Conservation (phyloP, 2,329 filamentous ascomycete genomes). For the Anthostomella pinea region DNA sequence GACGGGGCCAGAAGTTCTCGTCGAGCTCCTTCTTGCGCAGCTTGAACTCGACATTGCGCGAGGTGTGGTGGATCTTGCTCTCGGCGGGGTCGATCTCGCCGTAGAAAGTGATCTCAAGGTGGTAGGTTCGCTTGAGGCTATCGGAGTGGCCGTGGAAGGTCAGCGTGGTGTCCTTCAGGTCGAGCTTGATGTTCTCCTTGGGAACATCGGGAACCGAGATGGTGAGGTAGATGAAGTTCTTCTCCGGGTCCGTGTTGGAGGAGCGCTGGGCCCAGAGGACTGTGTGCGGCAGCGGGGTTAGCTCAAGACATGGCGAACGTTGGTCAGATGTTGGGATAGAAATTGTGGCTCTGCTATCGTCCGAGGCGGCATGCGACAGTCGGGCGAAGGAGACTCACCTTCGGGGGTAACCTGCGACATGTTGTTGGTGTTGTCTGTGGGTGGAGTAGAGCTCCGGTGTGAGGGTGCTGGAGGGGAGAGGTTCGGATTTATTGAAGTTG, state of each 20-base stretch:
- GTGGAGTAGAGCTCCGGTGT: background rate
- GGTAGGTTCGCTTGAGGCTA: constrained; percentile 82
- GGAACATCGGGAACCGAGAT: constrained; percentile 85
- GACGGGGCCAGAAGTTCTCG: constrained; percentile 91
- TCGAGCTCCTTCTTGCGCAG: constrained; percentile 96
- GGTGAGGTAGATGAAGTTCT: constrained; percentile 94
- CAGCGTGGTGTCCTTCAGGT: constrained; percentile 74
- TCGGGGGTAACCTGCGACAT: constrained; percentile 37
- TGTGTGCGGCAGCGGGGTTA: constrained; percentile 36
- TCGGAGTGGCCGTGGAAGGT: constrained; percentile 80
- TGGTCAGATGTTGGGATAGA: background rate
- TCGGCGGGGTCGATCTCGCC: constrained; percentile 83
- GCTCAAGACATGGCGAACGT: constrained; percentile 1
- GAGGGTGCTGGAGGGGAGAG: background rate
- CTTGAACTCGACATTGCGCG: constrained; percentile 84
- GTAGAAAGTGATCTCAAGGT: constrained; percentile 83
- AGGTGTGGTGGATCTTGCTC: constrained; percentile 84
- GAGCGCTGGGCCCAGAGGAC: constrained; percentile 99
- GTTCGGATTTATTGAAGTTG: too few species aligned
- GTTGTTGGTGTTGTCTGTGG: constrained; percentile 8
- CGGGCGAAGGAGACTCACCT: constrained; percentile 28
- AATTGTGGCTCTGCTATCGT: background rate
- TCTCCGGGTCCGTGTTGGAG: constrained; percentile 70
- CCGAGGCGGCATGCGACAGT: constrained; percentile 6
- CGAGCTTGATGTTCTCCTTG: constrained; percentile 72